Evolutionary conservation across 2,329 filamentous ascomycete species (phyloP), one percentile per base, ranked within the genome.

Genomic region (Dothideomycetes sp.): DNA sequence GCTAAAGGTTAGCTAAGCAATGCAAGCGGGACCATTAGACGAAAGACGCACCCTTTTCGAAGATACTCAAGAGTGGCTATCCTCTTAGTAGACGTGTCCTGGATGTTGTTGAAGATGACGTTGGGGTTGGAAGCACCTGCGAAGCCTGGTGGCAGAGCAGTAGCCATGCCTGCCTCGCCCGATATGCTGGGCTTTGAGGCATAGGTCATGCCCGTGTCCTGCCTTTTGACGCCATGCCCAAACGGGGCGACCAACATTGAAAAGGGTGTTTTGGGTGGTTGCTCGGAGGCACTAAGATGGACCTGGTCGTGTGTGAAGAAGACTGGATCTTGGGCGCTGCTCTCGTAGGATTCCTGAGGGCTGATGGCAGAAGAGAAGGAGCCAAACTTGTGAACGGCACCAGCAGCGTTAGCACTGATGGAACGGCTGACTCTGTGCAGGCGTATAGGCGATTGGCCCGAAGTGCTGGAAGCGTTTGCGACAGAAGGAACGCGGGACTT

Each of bases 51-150:
- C 86, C 87, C 82, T 65, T 93, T 94, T 46, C 88, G 77, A 47
- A 98, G 62, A 57, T 98, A 98, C 52, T 94, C 85, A 31, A 98
- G 62, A 0, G 91, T 96, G 2, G 86, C 87, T 66, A 98, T 94
- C 50, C 91, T 76, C 68, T 98, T 98, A 43, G 81, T 81, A 29
- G 85, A 82, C 51, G 85, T 76, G 44, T 96, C 89, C 42, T 89
- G 84, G 45, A 98, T 77, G 47, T 78, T 73, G 49, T 77, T 70
- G 56, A 75, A 79, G 41, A 79, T 66, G 35, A 69, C 63, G 43
- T 68, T 63, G 7, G 75, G 72, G 74, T 47, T 69, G 63, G 36
- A 12, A 27, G 14, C 11, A 16, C 9, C 14, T 18, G n/a, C 31
- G n/a, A n/a, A n/a, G n/a, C n/a, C n/a, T n/a, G n/a, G n/a, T n/a